Percentiles rank a stretch among this genome's conserved stretches.
These are phyloP conservation scores for Hypoxylon sp. DNA, from an alignment of 2,329 filamentous ascomycete genomes.

Conservation along the genomic window DNA sequence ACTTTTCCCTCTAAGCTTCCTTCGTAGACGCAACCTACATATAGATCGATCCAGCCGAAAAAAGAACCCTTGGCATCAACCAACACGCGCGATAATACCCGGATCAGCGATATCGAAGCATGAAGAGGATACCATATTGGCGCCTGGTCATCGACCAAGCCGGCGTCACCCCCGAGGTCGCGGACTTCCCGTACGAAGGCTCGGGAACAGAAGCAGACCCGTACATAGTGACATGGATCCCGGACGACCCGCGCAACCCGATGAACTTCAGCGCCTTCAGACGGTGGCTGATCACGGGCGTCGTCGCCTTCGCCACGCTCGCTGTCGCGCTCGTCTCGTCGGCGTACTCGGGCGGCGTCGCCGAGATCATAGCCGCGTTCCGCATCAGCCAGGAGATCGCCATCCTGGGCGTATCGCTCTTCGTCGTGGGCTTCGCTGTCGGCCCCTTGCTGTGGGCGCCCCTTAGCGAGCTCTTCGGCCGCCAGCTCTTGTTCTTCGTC, in stretches of 20 bases:
- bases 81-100: slow-evolving; percentile 1
- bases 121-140: slow-evolving; percentile 21
- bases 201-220: slow-evolving; percentile 76
- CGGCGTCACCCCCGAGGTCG: slow-evolving; percentile 68
- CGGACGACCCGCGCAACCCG: slow-evolving; percentile 75
- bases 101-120: not conserved
- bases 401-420: slow-evolving; percentile 66
- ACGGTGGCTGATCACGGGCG: slow-evolving; percentile 75
- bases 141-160: slow-evolving; percentile 66
- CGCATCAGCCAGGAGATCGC: slow-evolving; percentile 62
- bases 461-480: slow-evolving; percentile 69
- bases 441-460: slow-evolving; percentile 74
- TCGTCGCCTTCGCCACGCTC: slow-evolving; percentile 75
- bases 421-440: slow-evolving; percentile 65
- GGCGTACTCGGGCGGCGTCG: slow-evolving; percentile 72
- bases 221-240: slow-evolving; percentile 77
- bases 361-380: slow-evolving; percentile 68
- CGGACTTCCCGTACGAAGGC: slow-evolving; percentile 60
- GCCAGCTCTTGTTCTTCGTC: slow-evolving; percentile 66
- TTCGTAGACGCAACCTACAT: not conserved
- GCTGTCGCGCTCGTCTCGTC: slow-evolving; percentile 77
- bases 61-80: not conserved
- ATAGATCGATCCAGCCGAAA: not conserved
- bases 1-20: not conserved
- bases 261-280: slow-evolving; percentile 68